Base-by-base conservation (phyloP, 352 stramenopile genomes). In the Phytopythium sindhum region DNA sequence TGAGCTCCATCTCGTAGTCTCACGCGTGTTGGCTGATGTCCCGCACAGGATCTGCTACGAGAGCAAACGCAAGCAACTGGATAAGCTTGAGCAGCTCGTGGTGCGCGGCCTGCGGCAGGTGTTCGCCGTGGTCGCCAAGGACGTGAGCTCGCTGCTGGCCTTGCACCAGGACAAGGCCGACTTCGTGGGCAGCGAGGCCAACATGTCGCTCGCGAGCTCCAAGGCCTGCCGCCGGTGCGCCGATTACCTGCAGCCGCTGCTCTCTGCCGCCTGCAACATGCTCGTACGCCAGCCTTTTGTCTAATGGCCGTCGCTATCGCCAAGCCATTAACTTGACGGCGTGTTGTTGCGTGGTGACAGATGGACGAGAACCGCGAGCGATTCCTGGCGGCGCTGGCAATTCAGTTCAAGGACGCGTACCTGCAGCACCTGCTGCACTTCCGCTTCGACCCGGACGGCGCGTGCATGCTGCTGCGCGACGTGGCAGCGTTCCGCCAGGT, bases 401-500 rank as follows among this genome's bases (percentile, higher is more conserved):
- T 59, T 3, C 75, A 66, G 42, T 93, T 95, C 67, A 90, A 91
- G 66, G 81, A 90, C 10, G 52, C 89, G 42, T 91, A 90, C 66
- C 68, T 95, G 35, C 72, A 83, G 55, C 86, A 95, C 48, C 56
- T 95, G 12, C 75, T 84, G 47, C 88, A 88, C 57, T 93, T 86
- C 42, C 78, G 81, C 5, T 95, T 95, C 57, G 86, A 95, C 45
- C 80, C 86, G 7, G 86, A 95, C 58, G 86, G 86, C 28, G 86
- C 86, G 4, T 93, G 84, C 58, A 89, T 93, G 77, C 60, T 95
- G 37, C 78, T 95, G 50, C 84, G 84, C 14, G 86, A 95, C 57
- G 73, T 95, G 37, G 89, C 81, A 56, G 82, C 86, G 17, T 90
- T 89, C 51, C 78, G 81, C 8, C 74, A 88, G 66, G 81, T 86